These are phyloP conservation scores for Yamadazyma nakazawae DNA, from an alignment of 805 yeast species.

Conservation along the genomic window DNA sequence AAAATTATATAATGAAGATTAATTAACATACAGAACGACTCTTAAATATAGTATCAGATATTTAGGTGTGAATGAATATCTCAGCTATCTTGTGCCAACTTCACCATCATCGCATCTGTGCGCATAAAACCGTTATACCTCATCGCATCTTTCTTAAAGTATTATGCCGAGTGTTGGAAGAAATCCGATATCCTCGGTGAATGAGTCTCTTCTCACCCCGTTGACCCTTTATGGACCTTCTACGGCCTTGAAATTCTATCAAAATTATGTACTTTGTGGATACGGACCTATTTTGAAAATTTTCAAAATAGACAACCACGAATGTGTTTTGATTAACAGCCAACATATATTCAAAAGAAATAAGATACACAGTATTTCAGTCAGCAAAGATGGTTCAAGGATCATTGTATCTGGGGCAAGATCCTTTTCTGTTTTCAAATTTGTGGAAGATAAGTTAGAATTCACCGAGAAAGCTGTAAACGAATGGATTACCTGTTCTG, in stretches of 20 bases:
- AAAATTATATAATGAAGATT: too few relatives aligned
- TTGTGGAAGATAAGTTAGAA: slow-evolving; percentile 14
- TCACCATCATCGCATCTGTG: not conserved
- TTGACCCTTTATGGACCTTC: slow-evolving; percentile 62
- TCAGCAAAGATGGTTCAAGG: slow-evolving; percentile 26
- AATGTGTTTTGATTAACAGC: slow-evolving; percentile 33
- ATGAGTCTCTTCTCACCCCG: slow-evolving; percentile 5
- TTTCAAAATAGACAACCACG: slow-evolving; percentile 39
- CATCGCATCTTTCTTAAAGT: slow-evolving; percentile 4
- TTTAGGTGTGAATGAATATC: not conserved
- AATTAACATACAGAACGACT: not conserved
- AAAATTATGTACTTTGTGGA: slow-evolving; percentile 50
- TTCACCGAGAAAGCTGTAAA: slow-evolving; percentile 49
- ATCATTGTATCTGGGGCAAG: slow-evolving; percentile 66
- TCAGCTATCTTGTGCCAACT: not conserved
- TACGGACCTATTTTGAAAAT: slow-evolving; percentile 66
- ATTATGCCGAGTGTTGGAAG: not conserved
- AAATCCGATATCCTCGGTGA: slow-evolving; percentile 4
- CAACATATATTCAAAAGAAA: slow-evolving; percentile 59
- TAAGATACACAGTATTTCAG: slow-evolving; percentile 76
- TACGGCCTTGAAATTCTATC: slow-evolving; percentile 52
- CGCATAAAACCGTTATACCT: not conserved
- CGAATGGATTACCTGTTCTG: slow-evolving; percentile 78
- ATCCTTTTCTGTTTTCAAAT: slow-evolving; percentile 49
- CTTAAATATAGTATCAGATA: too few relatives aligned